phyloP scores from a whole-genome alignment of 2,329 filamentous ascomycete genomes.

The Trichoderma sp. region DNA sequence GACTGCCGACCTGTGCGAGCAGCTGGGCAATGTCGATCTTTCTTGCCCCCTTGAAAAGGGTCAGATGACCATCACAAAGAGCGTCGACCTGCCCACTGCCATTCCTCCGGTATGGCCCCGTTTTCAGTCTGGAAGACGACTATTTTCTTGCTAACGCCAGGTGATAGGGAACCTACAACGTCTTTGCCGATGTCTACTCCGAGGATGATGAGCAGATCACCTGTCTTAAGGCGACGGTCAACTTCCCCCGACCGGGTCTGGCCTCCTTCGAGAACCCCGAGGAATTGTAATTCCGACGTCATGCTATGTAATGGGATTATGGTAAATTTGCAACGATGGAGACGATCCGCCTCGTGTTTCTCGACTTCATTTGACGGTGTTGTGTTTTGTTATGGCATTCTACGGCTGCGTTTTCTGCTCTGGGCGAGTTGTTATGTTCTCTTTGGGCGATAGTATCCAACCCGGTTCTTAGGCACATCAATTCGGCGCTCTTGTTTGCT shows the following conservation, averaged over 20 bases:
- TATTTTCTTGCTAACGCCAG: slow-evolving; percentile 30
- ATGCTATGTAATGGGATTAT: not conserved
- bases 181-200: slow-evolving; percentile 82
- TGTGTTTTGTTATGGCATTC: slow-evolving; percentile 23
- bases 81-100: slow-evolving; percentile 79
- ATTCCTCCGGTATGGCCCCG: slow-evolving; percentile 79
- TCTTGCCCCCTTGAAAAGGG: slow-evolving; percentile 87
- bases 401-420: slow-evolving; percentile 11
- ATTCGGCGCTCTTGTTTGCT: slow-evolving; percentile 2
- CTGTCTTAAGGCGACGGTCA: slow-evolving; percentile 76
- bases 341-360: not conserved
- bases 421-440: slow-evolving; percentile 16
- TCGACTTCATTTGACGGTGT: not conserved
- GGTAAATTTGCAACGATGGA: not conserved
- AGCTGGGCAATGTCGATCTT: slow-evolving; percentile 84
- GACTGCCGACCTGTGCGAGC: slow-evolving; percentile 82
- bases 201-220: slow-evolving; percentile 75
- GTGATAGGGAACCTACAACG: slow-evolving; percentile 80
- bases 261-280: slow-evolving; percentile 37
- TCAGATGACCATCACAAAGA: slow-evolving; percentile 71
- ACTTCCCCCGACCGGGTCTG: slow-evolving; percentile 54
- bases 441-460: not conserved
- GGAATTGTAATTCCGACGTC: slow-evolving; percentile 44
- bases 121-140: too few relatives aligned
- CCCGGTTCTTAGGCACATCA: slow-evolving; percentile 17